Percentiles rank a stretch among this genome's conserved stretches.
These are phyloP conservation scores for Verticillium longisporum DNA, from an alignment of 2,329 filamentous ascomycete species.

Conservation along the genomic window DNA sequence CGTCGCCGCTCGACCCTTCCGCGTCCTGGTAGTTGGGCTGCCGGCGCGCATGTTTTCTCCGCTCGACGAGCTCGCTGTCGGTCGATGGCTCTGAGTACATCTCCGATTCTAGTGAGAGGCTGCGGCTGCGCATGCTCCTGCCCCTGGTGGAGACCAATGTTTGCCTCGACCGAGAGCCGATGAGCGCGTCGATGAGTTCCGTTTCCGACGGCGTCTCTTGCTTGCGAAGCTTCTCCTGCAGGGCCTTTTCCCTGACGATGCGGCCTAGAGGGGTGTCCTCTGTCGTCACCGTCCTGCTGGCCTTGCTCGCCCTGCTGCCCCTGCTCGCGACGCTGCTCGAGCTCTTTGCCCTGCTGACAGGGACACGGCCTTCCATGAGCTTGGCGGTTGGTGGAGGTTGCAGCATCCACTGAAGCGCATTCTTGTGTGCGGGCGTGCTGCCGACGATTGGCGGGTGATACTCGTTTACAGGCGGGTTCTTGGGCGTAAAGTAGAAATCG, in stretches of 20 bases:
- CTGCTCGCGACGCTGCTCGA: slow-evolving; percentile 44
- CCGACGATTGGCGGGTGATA: slow-evolving; percentile 79
- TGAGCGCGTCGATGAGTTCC: slow-evolving; percentile 36
- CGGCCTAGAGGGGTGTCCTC: slow-evolving; percentile 36
- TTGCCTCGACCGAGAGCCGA: slow-evolving; percentile 14
- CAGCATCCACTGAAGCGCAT: slow-evolving; percentile 83
- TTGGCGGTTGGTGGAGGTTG: slow-evolving; percentile 85
- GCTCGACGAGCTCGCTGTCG: slow-evolving; percentile 11
- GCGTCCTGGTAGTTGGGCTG: slow-evolving; percentile 14
- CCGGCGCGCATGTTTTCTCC: slow-evolving; percentile 5
- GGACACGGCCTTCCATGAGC: slow-evolving; percentile 83
- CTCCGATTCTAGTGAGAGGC: slow-evolving; percentile 30
- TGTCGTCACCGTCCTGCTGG: slow-evolving; percentile 12
- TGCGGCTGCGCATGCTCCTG: slow-evolving; percentile 20
- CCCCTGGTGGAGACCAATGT: slow-evolving; percentile 17
- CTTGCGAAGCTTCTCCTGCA: slow-evolving; percentile 38
- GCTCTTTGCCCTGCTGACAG: slow-evolving; percentile 57
- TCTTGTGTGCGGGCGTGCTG: slow-evolving; percentile 61
- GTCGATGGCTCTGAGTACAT: slow-evolving; percentile 13
- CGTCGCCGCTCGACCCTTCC: slow-evolving; percentile 16
- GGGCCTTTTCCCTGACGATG: slow-evolving; percentile 35
- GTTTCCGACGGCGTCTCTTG: slow-evolving; percentile 31
- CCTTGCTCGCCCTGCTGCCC: slow-evolving; percentile 20
- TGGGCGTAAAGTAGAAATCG: slow-evolving; percentile 54
- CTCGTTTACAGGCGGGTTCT: slow-evolving; percentile 74